These are phyloP conservation scores for Hymenoscyphus fraxineus DNA, from an alignment of 2,329 filamentous ascomycete genomes.

Conservation along the genomic window DNA sequence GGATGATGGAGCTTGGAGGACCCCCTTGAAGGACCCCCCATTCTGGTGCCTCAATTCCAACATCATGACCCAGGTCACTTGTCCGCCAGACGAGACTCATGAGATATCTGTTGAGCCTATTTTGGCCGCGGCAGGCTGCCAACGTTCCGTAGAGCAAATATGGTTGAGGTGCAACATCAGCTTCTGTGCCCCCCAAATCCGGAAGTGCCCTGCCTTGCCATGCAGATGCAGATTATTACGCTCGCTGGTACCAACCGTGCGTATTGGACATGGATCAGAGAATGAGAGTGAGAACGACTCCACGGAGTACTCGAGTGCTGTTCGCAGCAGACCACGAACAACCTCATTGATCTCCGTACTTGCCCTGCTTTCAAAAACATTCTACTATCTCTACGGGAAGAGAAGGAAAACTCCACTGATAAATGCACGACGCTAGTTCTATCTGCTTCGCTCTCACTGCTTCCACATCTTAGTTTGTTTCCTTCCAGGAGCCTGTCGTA, in stretches of 20 bases:
- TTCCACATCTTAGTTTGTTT: not conserved
- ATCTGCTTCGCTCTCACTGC: not conserved
- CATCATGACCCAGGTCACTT: not conserved
- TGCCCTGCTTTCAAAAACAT: not conserved
- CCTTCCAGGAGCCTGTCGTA: too few species aligned
- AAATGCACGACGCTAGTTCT: not conserved
- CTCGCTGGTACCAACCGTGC: conserved; percentile 6
- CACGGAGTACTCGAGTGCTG: not conserved
- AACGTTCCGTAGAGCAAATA: not conserved
- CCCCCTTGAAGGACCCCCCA: not conserved
- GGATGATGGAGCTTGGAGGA: not conserved
- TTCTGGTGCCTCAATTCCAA: not conserved
- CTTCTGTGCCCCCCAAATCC: not conserved
- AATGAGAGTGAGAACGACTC: not conserved
- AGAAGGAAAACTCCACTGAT: not conserved
- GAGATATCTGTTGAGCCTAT: not conserved
- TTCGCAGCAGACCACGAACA: not conserved
- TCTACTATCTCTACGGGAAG: not conserved
- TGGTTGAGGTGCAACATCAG: conserved; percentile 7
- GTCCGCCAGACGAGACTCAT: not conserved
- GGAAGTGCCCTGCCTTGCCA: conserved; percentile 7
- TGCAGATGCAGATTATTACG: conserved; percentile 1
- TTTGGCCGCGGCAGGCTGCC: not conserved
- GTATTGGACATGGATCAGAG: conserved; percentile 1
- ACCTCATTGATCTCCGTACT: not conserved